phyloP scores from a whole-genome alignment of 2,329 filamentous ascomycete genomes.

The Teratosphaeria zuluensis region DNA sequence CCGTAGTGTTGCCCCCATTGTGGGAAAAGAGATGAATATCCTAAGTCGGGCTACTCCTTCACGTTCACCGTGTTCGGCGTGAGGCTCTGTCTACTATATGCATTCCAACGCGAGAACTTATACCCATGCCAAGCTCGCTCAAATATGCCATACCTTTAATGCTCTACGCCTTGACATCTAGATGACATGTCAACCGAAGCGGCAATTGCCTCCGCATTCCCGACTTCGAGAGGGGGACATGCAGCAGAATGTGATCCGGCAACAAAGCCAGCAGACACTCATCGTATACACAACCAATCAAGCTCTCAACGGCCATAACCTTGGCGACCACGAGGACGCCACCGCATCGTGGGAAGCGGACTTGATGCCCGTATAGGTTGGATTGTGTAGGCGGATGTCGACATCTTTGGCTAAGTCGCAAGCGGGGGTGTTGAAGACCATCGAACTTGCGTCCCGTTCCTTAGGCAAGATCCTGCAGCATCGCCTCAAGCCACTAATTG shows the following conservation, averaged over 20 bases:
- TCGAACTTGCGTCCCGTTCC: not conserved
- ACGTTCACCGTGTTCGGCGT: not conserved
- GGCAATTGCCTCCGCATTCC: not conserved
- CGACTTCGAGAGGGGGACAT: not conserved
- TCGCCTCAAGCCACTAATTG: not conserved
- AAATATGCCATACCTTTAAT: not conserved
- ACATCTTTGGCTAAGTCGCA: not conserved
- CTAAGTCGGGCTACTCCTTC: not conserved
- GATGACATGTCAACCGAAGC: not conserved
- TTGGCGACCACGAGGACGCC: not conserved
- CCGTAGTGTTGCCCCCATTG: not conserved
- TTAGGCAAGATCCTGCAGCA: not conserved
- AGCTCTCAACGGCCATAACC: not conserved
- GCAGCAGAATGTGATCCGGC: not conserved
- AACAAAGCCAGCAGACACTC: not conserved
- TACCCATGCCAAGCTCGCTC: not conserved
- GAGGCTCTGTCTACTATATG: not conserved
- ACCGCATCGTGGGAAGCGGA: not conserved
- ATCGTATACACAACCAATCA: not conserved
- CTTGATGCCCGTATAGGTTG: not conserved
- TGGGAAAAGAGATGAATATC: not conserved
- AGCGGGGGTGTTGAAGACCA: not conserved
- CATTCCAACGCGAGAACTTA: not conserved
- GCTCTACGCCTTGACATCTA: not conserved
- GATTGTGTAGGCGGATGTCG: not conserved